These are phyloP conservation scores for Leccinum huronense DNA, from an alignment of 1,284 basidiomycete genomes.

Conservation along the genomic window DNA sequence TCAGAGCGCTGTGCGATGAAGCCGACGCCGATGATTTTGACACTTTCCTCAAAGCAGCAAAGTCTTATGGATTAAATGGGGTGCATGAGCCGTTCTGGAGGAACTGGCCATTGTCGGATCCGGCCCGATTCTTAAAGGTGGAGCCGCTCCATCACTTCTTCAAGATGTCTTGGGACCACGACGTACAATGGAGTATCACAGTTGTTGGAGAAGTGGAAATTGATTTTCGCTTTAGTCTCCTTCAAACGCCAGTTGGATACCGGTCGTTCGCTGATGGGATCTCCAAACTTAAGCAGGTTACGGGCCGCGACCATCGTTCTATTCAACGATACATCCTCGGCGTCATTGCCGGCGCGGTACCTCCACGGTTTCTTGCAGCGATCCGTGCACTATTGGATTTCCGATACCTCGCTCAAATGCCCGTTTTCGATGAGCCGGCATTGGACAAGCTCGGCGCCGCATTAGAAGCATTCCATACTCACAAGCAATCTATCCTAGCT, in stretches of 20 bases:
- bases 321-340: neutral
- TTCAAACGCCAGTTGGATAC: neutral
- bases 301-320: neutral
- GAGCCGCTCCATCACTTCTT: slow-evolving; percentile 4
- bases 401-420: neutral
- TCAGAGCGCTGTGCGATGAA: neutral
- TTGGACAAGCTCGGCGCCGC: neutral
- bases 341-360: neutral
- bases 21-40: neutral
- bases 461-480: neutral
- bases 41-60: slow-evolving; percentile 1
- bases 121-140: neutral
- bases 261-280: neutral
- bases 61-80: neutral
- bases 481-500: slow-evolving; percentile 3
- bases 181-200: neutral
- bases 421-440: neutral
- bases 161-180: slow-evolving; percentile 1
- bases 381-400: neutral
- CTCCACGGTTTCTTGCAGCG: neutral
- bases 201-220: neutral
- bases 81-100: neutral
- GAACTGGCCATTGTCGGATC: neutral
- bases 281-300: neutral
- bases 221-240: neutral